These are phyloP conservation scores for Blumeria hordei DNA, from an alignment of 2,329 filamentous ascomycete genomes.

Conservation along the genomic window DNA sequence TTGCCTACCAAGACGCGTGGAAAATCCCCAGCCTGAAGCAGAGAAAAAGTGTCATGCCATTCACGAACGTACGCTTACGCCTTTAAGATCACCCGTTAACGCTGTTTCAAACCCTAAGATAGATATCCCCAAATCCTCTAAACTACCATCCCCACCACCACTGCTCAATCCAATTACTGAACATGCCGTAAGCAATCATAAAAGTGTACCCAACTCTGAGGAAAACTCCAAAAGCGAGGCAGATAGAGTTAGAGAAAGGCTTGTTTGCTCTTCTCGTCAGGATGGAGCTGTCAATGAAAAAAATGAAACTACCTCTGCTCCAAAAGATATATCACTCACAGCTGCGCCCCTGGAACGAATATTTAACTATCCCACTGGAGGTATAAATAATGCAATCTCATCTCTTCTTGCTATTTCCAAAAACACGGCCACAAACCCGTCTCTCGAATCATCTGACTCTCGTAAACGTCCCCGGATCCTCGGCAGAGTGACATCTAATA, in stretches of 20 bases:
- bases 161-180: background rate
- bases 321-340: conserved; percentile 7
- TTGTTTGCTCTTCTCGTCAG: conserved; percentile 1
- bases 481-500: conserved; percentile 33
- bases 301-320: conserved; percentile 11
- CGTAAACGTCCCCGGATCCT: conserved; percentile 19
- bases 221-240: background rate
- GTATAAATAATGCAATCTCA: conserved; percentile 11
- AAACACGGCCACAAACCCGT: conserved; percentile 4
- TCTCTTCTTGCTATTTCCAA: conserved; percentile 14
- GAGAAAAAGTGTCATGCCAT: conserved; percentile 10
- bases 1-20: conserved; percentile 8
- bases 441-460: conserved; percentile 10
- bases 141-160: background rate
- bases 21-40: too few species aligned
- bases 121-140: background rate
- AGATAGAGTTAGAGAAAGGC: background rate
- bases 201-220: background rate
- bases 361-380: conserved; percentile 4
- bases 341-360: conserved; percentile 7
- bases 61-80: background rate
- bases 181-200: background rate
- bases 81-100: background rate
- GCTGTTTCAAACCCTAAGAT: background rate
- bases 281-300: background rate